Conservation (phyloP, 2,329 filamentous ascomycete genomes). For the Diaporthe aspalathi region DNA sequence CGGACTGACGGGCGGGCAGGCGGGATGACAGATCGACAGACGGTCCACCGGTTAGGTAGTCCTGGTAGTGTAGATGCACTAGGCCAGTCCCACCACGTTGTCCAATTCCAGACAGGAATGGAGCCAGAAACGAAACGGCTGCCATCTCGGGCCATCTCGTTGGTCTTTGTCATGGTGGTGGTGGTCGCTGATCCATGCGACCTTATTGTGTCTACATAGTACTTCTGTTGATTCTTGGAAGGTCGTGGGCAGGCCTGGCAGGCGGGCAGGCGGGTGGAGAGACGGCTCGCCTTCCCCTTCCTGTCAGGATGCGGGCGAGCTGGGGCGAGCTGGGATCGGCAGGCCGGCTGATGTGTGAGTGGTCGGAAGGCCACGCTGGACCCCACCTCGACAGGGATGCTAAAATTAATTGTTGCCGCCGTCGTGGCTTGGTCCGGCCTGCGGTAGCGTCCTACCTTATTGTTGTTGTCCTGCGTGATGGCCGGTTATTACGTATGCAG, state of each 20-base stretch:
- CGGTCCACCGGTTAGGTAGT: neutral
- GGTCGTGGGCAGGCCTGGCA: neutral
- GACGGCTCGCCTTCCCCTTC: conserved; percentile 22
- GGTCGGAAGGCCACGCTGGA: conserved; percentile 7
- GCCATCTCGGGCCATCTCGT: conserved; percentile 16
- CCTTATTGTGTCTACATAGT: too few relatives aligned
- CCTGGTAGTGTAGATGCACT: neutral
- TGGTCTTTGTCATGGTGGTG: conserved; percentile 11
- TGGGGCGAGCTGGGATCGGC: conserved; percentile 9
- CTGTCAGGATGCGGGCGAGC: conserved; percentile 17
- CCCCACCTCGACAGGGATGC: conserved; percentile 28
- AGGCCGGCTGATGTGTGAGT: conserved; percentile 27
- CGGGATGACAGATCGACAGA: neutral
- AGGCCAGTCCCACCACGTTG: conserved; percentile 9
- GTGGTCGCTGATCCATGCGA: conserved; percentile 6
- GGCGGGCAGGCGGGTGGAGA: neutral
- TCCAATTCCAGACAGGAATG: conserved; percentile 5
- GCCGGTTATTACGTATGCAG: conserved; percentile 2
- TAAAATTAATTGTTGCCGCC: conserved; percentile 39
- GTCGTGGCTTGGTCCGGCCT: conserved; percentile 34
- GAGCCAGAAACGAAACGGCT: conserved; percentile 27
- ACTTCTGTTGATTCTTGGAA: neutral
- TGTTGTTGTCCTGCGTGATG: conserved; percentile 4
- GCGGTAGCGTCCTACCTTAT: conserved; percentile 30
- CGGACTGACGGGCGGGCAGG: conserved; percentile 1